Evolutionary conservation across 345 rosid genomes (phyloP), one percentile per base, ranked within the genome.

Genomic region (Moricandia moricandioides): DNA sequence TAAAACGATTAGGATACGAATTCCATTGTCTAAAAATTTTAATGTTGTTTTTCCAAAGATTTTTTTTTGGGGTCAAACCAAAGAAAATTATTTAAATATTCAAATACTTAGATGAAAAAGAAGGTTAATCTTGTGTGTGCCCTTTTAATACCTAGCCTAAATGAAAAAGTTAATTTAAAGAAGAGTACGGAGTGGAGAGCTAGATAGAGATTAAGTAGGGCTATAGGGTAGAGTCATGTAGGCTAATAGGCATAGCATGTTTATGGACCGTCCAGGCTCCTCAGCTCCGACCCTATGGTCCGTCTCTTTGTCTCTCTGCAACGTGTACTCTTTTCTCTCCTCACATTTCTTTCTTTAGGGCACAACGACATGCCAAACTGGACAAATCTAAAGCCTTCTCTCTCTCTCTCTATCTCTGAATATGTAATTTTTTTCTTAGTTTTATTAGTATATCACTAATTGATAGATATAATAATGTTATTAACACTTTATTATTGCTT

Each of bases 211-310:
- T 21, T 51, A 62, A 69, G 69, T 69, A 69, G 79, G 56, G 79
- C 14, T 59, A 47, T 45, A 34, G 77, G 40, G 55, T 52, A 75
- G 63, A 67, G 78, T 55, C 11, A n/a, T 67, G 54, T 68, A 75
- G 79, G 57, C 47, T 52, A 62, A 69, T 76, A 76, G 70, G 70
- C 39, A 69, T 69, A 76, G 79, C 79, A 76, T 76, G 79, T 76
- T 76, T 76, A 69, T 76, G 79, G 79, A 76, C 74, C 79, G 74
- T 62, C 74, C 74, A 76, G 79, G 74, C 74, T 69, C 74, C 69
- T 76, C 79, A 63, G 69, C 74, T 76, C 79, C 70, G 74, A 76
- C 79, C 79, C 70, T 69, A 69, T 76, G 79, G 79, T 69, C 79
- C 79, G 79, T 76, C 69, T 55, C 74, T 62, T 76, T 76, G 79